A percentile compares a stretch with the other conserved stretches of the same genome.
phyloP scores from a whole-genome alignment of 768 basidiomycete species.

The Amanita jacksonii region DNA sequence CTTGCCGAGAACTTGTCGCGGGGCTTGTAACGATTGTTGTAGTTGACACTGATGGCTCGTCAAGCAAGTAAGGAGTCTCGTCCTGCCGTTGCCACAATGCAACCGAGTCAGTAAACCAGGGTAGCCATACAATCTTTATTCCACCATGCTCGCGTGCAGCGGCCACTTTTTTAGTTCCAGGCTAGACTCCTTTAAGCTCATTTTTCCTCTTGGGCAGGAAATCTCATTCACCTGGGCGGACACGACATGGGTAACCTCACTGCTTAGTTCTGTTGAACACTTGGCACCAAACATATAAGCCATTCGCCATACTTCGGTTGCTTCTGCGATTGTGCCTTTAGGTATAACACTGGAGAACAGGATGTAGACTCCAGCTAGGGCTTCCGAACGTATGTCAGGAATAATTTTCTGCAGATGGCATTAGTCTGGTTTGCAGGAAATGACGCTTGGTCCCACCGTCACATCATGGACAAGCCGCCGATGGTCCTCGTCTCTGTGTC shows the following conservation, averaged over 20 bases:
- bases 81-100: conserved; percentile 82
- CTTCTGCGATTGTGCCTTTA: conserved; percentile 71
- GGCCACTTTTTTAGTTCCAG: conserved; percentile 88
- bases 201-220: not conserved
- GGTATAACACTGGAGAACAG: conserved; percentile 95
- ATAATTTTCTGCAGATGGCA: conserved; percentile 63
- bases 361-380: conserved; percentile 72
- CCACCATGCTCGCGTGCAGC: conserved; percentile 66
- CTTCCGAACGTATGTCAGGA: conserved; percentile 63
- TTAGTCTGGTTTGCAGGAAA: conserved; percentile 3
- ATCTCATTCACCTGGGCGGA: conserved; percentile 61
- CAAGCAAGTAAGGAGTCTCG: conserved; percentile 68
- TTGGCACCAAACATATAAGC: conserved; percentile 85
- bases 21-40: conserved; percentile 20
- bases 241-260: conserved; percentile 79
- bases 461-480: conserved; percentile 51
- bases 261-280: conserved; percentile 60
- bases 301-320: conserved; percentile 76
- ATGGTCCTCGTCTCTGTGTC: conserved; percentile 19
- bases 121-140: conserved; percentile 77
- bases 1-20: conserved; percentile 30
- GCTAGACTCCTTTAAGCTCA: conserved; percentile 33
- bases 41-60: conserved; percentile 38
- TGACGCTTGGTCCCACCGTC: conserved; percentile 39
- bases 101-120: conserved; percentile 86